Evolutionary conservation across 805 yeast genomes (phyloP).

Genomic region (Debaryomyces maramus): DNA sequence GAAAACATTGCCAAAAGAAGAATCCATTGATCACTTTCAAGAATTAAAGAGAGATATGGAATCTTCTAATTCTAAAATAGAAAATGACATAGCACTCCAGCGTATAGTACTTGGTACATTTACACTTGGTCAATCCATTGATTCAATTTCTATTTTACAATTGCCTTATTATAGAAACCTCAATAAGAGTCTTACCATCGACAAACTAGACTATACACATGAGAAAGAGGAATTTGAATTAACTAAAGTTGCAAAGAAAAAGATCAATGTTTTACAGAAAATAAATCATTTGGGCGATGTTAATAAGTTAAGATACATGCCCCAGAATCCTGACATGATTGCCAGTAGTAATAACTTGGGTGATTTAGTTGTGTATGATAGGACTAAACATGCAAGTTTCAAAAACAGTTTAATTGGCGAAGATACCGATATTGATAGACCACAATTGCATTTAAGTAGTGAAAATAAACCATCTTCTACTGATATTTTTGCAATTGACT

Average conservation of each 20-base stretch:
- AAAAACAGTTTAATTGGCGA: conserved; percentile 23
- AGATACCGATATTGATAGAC: conserved; percentile 36
- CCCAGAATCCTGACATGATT: conserved; percentile 82
- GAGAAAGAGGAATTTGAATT: conserved; percentile 44
- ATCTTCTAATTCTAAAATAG: background rate
- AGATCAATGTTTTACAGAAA: conserved; percentile 47
- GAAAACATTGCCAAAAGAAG: conserved; percentile 6
- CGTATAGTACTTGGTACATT: conserved; percentile 62
- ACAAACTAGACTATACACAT: conserved; percentile 34
- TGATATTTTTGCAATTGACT: conserved; percentile 71
- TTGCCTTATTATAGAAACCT: conserved; percentile 31
- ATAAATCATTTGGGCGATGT: conserved; percentile 73
- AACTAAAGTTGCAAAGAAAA: conserved; percentile 25
- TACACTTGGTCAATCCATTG: conserved; percentile 59
- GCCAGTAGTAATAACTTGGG: conserved; percentile 73
- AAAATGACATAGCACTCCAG: conserved; percentile 20
- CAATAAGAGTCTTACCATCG: conserved; percentile 37
- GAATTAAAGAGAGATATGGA: background rate
- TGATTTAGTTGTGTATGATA: conserved; percentile 64
- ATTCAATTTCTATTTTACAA: conserved; percentile 42
- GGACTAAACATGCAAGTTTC: conserved; percentile 68
- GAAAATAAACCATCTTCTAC: conserved; percentile 26
- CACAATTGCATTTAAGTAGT: conserved; percentile 51
- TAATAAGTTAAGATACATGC: conserved; percentile 71
- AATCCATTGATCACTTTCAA: background rate